Evolutionary conservation across 805 yeast genomes (phyloP), one percentile per base, ranked within the genome.

Genomic region (Candida ovalis): DNA sequence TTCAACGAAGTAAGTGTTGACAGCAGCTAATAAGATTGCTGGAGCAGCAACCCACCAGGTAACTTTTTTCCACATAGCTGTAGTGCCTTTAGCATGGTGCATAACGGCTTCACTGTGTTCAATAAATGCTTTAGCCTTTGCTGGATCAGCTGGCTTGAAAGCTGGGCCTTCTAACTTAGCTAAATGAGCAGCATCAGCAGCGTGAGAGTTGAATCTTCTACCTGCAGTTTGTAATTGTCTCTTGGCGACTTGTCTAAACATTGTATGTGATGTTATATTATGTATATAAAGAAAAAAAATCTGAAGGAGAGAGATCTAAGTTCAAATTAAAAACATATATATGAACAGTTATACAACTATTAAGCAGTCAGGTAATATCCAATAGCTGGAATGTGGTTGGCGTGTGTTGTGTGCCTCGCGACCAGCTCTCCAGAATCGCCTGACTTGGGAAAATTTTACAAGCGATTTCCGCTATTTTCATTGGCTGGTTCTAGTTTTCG

Each of bases 41-140:
- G 99, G 99, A 43, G 85, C 68, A 49, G 96, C 96, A 50, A 89
- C 82, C 50, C 79, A 78, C 64, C 80, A 73, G 40, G 96, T 80
- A 72, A 92, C 78, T 69, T 87, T 91, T 71, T 80, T 82, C 99
- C 99, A 92, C 60, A 84, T 74, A 40, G 72, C 70, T 52, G 95
- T 77, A 56, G 96, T 84, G 56, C 79, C 77, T 53, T 70, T 75
- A 49, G 97, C 91, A 74, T 92, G 99, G 67, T 84, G 84, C 62
- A 75, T 76, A 64, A 87, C 78, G 58, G 84, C 88, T 58, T 80
- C 78, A 54, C 76, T 54, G 44, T 75, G 74, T 60, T 80, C 77
- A 63, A 73, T 75, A 76, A 81, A 89, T 32, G 80, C 88, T 59
- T 80, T 78, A 53, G 89, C 95, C 58, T 86, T 86, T 57, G 77